Evolutionary conservation across 495 filamentous ascomycete species (phyloP).

Genomic region (Lepidopterella palustris): DNA sequence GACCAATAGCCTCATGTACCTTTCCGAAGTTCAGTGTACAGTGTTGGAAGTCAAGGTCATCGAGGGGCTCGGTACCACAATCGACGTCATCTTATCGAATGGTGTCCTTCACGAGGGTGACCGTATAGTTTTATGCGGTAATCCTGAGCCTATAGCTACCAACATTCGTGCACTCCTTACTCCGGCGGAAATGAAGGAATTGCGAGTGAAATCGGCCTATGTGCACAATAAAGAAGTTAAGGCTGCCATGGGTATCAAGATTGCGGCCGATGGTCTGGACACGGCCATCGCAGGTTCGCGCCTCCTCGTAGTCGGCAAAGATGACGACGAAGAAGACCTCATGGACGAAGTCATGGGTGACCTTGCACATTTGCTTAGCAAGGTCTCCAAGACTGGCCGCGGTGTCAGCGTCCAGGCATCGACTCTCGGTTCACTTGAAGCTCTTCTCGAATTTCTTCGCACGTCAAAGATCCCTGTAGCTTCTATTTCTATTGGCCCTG

Average conservation of each 20-base stretch:
- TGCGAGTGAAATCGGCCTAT: conserved; percentile 88
- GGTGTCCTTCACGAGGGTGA: conserved; percentile 94
- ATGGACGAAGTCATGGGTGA: conserved; percentile 96
- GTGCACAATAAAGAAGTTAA: conserved; percentile 99
- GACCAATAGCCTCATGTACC: conserved; percentile 96
- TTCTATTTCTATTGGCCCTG: conserved; percentile 94
- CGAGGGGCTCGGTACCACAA: conserved; percentile 96
- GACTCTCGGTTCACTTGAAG: conserved; percentile 94
- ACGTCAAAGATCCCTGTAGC: conserved; percentile 93
- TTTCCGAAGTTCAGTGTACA: conserved; percentile 94
- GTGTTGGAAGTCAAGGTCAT: conserved; percentile 99
- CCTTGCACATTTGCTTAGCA: conserved; percentile 81
- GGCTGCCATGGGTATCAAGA: conserved; percentile 97
- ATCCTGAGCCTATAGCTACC: conserved; percentile 87
- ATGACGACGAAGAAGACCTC: conserved; percentile 94
- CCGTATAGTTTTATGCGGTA: conserved; percentile 88
- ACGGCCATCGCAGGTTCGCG: conserved; percentile 95
- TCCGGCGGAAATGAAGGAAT: conserved; percentile 86
- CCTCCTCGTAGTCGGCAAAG: conserved; percentile 83
- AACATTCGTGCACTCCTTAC: conserved; percentile 96
- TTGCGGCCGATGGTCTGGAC: conserved; percentile 92
- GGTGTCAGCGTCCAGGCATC: conserved; percentile 98
- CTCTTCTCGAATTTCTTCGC: conserved; percentile 90
- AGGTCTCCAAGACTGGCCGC: conserved; percentile 80
- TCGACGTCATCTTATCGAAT: conserved; percentile 95